Conservation (phyloP, 495 filamentous ascomycete species). For the Staphylotrichum tortipilum region DNA sequence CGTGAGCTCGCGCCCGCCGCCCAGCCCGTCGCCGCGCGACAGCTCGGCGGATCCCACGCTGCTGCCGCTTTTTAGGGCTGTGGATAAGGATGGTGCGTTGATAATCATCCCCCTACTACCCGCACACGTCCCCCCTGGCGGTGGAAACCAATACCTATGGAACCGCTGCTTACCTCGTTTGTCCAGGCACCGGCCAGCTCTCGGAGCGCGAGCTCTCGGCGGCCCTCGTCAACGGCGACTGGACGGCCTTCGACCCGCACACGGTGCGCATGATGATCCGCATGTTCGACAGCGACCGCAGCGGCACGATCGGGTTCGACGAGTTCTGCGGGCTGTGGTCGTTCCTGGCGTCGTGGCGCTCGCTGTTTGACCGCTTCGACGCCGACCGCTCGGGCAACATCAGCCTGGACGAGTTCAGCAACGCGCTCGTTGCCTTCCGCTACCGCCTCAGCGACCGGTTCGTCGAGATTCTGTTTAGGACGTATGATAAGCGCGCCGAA, state of each 20-base stretch:
- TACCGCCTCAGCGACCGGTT: conserved; percentile 82
- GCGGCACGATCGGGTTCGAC: conserved; percentile 82
- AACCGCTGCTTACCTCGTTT: conserved; percentile 15
- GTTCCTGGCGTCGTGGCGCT: conserved; percentile 88
- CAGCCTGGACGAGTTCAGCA: conserved; percentile 74
- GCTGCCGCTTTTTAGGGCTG: conserved; percentile 79
- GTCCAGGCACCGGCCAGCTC: conserved; percentile 61
- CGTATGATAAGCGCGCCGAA: conserved; percentile 51
- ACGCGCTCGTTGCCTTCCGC: conserved; percentile 88
- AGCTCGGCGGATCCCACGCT: conserved; percentile 61
- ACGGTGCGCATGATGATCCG: conserved; percentile 98
- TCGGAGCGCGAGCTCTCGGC: conserved; percentile 82
- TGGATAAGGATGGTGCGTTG: conserved; percentile 69
- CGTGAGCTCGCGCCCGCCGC: conserved; percentile 52
- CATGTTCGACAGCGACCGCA: conserved; percentile 92
- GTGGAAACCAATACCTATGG: too few relatives aligned
- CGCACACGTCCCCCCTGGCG: too few relatives aligned
- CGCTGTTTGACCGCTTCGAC: conserved; percentile 93
- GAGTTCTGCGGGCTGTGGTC: conserved; percentile 95
- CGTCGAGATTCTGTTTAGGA: conserved; percentile 67
- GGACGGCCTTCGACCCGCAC: conserved; percentile 86
- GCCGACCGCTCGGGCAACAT: conserved; percentile 80
- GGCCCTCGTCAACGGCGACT: conserved; percentile 94
- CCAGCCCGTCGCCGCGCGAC: conserved; percentile 53
- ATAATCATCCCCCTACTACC: too few relatives aligned